A percentile compares a stretch with the other conserved stretches of the same genome.
These are phyloP conservation scores for Coleophoma crateriformis DNA, from an alignment of 2,329 filamentous ascomycete species.

Conservation along the genomic window DNA sequence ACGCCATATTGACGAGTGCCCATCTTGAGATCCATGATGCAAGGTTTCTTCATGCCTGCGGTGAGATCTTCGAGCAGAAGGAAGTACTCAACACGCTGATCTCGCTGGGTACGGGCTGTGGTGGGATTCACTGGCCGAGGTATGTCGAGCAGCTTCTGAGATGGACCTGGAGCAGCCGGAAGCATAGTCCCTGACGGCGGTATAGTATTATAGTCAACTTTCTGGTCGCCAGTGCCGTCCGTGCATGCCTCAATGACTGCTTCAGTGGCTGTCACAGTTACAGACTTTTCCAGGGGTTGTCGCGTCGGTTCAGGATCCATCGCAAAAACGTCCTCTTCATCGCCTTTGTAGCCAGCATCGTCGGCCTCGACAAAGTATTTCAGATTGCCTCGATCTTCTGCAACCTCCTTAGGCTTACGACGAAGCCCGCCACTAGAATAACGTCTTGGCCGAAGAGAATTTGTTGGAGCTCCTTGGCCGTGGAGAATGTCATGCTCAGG, in stretches of 20 bases:
- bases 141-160: constrained; percentile 26
- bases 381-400: constrained; percentile 66
- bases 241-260: neutral
- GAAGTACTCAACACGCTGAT: constrained; percentile 81
- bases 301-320: constrained; percentile 47
- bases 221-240: no score
- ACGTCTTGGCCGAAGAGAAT: constrained; percentile 51
- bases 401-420: constrained; percentile 66
- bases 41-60: constrained; percentile 91
- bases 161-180: constrained; percentile 5
- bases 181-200: neutral
- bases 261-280: neutral
- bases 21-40: constrained; percentile 98
- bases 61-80: constrained; percentile 91
- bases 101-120: constrained; percentile 60
- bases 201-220: neutral
- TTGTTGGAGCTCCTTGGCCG: constrained; percentile 10
- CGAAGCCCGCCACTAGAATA: constrained; percentile 85
- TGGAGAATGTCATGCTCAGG: constrained; percentile 50
- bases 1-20: constrained; percentile 95
- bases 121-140: constrained; percentile 68
- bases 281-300: constrained; percentile 12
- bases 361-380: constrained; percentile 89
- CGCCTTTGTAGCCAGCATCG: constrained; percentile 72
- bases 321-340: constrained; percentile 64